Base-by-base conservation (phyloP, 192 early-diverging fungal species). In the Backusella macrospora region DNA sequence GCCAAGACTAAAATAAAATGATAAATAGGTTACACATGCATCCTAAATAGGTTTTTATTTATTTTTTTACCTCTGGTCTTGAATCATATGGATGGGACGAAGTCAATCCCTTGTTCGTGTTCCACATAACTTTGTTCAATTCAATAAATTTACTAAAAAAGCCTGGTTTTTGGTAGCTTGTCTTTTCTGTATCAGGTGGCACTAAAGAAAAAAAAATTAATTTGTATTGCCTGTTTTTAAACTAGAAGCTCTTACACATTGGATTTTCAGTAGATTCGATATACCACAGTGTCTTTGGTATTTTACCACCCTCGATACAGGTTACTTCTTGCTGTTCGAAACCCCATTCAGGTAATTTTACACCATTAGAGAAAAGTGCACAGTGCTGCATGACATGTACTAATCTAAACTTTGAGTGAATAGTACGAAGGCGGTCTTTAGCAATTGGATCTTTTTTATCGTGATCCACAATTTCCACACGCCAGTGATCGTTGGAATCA, bases 71-170 rank as follows among this genome's bases (percentile, higher is more conserved):
- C 52, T 88, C 84, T 10, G 97, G 96, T 18, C 91, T 85, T 62
- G 96, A 98, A 65, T 97, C 95, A 80, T 96, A 99, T 59, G 97
- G 96, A 77, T 99, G 97, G 15, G 94, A 88, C 47, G 91, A 92
- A 16, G 95, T 95, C 47, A 99, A 82, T 4, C 92, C 96, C 49
- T 91, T 88, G 80, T 99, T 99, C 70, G 94, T 91, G 6, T 83
- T 87, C 86, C 95, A 91, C 98, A 99, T 99, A 39, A 96, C 89
- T 55, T 84, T 79, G 62, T 96, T 95, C 12, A 96, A 82, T 80
- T 99, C 98, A 29, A 92, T 49, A 42, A 97, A 97, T 84, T 98
- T 99, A 42, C 80, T 78, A 34, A 97, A 73, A 77, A 99, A 96
- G 13, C 92, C 86, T n/a, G 90, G 90, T 15, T 84, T 86, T 68